Evolutionary conservation across 306 rosid species (phyloP).

Genomic region (Gastrolobium bilobum): DNA sequence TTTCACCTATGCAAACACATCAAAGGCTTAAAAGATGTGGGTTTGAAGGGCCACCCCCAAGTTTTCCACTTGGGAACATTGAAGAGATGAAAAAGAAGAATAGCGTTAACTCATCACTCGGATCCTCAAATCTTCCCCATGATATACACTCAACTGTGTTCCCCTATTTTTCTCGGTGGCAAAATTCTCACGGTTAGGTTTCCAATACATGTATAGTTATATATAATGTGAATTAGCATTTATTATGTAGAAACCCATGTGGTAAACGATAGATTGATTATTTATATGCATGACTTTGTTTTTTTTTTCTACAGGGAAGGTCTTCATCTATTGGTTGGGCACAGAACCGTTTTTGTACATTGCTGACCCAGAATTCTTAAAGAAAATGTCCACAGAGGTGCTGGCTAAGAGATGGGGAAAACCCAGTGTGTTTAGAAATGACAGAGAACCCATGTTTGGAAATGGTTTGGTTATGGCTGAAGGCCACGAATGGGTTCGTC

Average conservation of each 20-base stretch:
- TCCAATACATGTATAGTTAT: too few species aligned
- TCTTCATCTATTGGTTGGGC: constrained; percentile 75
- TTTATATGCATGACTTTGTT: not conserved
- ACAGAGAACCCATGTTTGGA: constrained; percentile 75
- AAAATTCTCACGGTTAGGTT: constrained; percentile 61
- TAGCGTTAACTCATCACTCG: not conserved
- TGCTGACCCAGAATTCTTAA: constrained; percentile 41
- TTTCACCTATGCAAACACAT: constrained; percentile 53
- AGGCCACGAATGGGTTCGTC: constrained; percentile 73
- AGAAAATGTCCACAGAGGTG: constrained; percentile 62
- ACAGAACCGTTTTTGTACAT: constrained; percentile 23
- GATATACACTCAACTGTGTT: constrained; percentile 67
- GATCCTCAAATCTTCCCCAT: constrained; percentile 46
- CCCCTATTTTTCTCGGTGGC: constrained; percentile 72
- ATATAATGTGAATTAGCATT: too few species aligned
- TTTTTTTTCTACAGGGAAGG: constrained; percentile 58
- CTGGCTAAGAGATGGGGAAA: constrained; percentile 75
- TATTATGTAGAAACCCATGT: too few species aligned
- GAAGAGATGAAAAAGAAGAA: constrained; percentile 59
- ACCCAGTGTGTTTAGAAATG: constrained; percentile 66
- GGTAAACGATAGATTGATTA: too few species aligned
- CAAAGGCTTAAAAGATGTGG: constrained; percentile 64
- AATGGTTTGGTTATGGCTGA: constrained; percentile 71
- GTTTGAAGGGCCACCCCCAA: constrained; percentile 68
- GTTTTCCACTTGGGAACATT: constrained; percentile 69